Evolutionary conservation across 106 monocot genomes (phyloP).

Genomic region (Dendrobium chrysotoxum): DNA sequence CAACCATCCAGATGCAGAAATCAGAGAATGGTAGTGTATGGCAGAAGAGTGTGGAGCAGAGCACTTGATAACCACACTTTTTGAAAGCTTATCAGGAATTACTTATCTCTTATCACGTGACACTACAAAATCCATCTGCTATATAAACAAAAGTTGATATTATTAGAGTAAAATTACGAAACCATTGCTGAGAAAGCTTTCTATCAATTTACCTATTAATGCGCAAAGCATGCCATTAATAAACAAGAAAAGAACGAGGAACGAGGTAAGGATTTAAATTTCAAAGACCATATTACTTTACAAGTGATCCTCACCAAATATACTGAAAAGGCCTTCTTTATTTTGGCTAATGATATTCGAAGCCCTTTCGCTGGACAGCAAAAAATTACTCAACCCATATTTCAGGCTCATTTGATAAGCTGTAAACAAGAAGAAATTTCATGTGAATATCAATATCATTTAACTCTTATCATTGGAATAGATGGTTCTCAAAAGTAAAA

Average conservation of each 20-base stretch:
- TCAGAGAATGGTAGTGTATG: too few relatives aligned
- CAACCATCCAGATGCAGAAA: too few relatives aligned
- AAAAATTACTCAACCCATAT: conserved; percentile 4
- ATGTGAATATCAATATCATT: not conserved
- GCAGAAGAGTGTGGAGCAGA: too few relatives aligned
- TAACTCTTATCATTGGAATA: not conserved
- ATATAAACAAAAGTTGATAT: too few relatives aligned
- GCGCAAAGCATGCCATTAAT: not conserved
- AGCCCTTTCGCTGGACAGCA: not conserved
- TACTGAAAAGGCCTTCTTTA: conserved; percentile 8
- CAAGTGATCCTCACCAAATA: conserved; percentile 1
- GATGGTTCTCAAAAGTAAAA: not conserved
- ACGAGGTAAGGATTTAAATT: not conserved
- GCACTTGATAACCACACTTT: too few relatives aligned
- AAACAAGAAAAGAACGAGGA: not conserved
- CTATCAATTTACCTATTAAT: not conserved
- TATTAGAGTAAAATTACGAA: too few relatives aligned
- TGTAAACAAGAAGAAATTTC: conserved; percentile 1
- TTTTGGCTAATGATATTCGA: conserved; percentile 8
- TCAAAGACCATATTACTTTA: not conserved
- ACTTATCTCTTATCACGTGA: too few relatives aligned
- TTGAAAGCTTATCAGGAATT: too few relatives aligned
- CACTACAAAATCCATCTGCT: too few relatives aligned
- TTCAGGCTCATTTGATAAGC: conserved; percentile 7
- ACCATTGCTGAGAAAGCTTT: too few relatives aligned